Conservation (phyloP, 306 rosid species). For the Neltuma alba region DNA sequence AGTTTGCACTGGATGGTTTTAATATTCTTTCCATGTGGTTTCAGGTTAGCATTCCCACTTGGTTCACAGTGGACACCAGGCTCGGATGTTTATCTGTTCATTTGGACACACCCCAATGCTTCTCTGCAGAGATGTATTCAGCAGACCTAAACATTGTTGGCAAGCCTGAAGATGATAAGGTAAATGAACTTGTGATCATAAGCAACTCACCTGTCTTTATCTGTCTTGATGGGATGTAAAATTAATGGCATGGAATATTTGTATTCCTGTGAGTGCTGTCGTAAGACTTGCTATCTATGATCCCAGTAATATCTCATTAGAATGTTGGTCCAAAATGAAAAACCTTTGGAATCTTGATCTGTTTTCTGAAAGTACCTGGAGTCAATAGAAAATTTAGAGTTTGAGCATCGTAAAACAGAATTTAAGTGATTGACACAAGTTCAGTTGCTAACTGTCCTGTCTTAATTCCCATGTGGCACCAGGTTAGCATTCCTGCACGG, state of each 20-base stretch:
- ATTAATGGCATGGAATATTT: not conserved
- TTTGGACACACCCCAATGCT: conserved; percentile 95
- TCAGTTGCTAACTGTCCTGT: not conserved
- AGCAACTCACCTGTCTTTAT: conserved; percentile 20
- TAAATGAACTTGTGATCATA: conserved; percentile 34
- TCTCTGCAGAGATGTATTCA: conserved; percentile 98
- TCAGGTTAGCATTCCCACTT: conserved; percentile 97
- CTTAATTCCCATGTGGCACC: not conserved
- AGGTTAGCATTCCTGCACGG: not conserved
- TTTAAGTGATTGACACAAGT: not conserved
- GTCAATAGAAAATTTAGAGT: not conserved
- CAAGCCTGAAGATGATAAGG: conserved; percentile 99
- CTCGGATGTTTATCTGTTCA: conserved; percentile 97
- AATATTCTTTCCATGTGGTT: conserved; percentile 40
- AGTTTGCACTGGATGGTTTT: conserved; percentile 34
- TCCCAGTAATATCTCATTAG: not conserved
- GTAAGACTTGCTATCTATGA: not conserved
- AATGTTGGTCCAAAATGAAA: not conserved
- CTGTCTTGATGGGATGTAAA: not conserved
- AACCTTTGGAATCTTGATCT: not conserved
- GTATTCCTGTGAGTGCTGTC: not conserved
- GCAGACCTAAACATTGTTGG: conserved; percentile 86
- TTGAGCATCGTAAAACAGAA: not conserved
- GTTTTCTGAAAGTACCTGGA: not conserved
- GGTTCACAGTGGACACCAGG: conserved; percentile 98